Evolutionary conservation across 2,329 filamentous ascomycete genomes (phyloP).

Genomic region (Fusarium beomiforme): DNA sequence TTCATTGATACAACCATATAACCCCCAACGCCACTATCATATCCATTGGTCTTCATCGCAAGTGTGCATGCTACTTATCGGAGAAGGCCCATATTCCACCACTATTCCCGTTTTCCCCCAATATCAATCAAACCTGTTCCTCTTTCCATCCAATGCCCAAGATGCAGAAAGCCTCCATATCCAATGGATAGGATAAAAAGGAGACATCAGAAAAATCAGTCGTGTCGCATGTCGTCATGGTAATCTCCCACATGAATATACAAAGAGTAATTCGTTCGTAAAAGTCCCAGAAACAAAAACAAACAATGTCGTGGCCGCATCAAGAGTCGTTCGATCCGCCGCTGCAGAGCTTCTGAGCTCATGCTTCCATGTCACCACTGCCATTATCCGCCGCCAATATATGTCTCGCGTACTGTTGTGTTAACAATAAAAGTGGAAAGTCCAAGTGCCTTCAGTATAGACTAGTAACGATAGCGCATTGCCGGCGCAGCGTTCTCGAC

Average conservation of each 20-base stretch:
- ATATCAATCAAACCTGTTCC: conserved; percentile 1
- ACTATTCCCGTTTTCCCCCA: neutral
- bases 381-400: conserved; percentile 20
- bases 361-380: conserved; percentile 12
- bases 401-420: conserved; percentile 15
- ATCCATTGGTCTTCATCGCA: neutral
- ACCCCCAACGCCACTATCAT: conserved; percentile 12
- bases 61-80: neutral
- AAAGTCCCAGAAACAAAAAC: conserved; percentile 29
- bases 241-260: conserved; percentile 34
- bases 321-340: conserved; percentile 25
- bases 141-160: neutral
- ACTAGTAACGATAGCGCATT: conserved; percentile 43
- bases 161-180: conserved; percentile 8
- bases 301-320: conserved; percentile 37
- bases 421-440: conserved; percentile 4
- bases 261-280: conserved; percentile 28
- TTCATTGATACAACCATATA: conserved; percentile 19
- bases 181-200: neutral
- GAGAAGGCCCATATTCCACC: conserved; percentile 10
- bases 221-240: conserved; percentile 40
- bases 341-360: conserved; percentile 14
- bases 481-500: conserved; percentile 48
- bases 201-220: conserved; percentile 29
- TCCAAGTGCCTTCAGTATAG: neutral